These are phyloP conservation scores for Amylostereum areolatum DNA, from an alignment of 1,284 basidiomycete genomes.

Conservation along the genomic window DNA sequence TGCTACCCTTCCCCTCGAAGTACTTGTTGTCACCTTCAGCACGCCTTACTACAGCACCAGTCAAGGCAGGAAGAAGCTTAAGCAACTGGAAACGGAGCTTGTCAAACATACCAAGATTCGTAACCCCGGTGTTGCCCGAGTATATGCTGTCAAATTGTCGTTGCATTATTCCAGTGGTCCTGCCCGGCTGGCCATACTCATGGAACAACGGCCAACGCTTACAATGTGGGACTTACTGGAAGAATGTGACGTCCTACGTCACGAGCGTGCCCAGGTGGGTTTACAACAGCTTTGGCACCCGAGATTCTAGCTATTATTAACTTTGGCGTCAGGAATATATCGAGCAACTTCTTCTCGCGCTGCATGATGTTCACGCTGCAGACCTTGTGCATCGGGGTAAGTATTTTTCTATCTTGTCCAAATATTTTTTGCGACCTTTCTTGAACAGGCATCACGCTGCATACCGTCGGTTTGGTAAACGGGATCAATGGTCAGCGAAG, in stretches of 20 bases:
- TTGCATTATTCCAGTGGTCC: constrained; percentile 40
- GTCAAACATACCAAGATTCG: constrained; percentile 50
- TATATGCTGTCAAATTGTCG: constrained; percentile 60
- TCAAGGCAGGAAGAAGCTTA: constrained; percentile 66
- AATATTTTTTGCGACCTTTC: constrained; percentile 2
- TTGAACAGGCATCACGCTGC: constrained; percentile 44
- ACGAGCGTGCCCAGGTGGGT: constrained; percentile 58
- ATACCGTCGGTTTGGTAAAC: constrained; percentile 53
- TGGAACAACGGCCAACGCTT: constrained; percentile 57
- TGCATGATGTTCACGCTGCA: constrained; percentile 56
- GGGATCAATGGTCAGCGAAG: constrained; percentile 36
- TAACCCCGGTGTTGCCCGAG: constrained; percentile 54
- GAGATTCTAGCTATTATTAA: background rate
- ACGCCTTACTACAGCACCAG: constrained; percentile 59
- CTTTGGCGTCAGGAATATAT: constrained; percentile 56
- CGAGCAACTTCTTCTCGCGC: constrained; percentile 57
- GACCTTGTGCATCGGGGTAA: constrained; percentile 65
- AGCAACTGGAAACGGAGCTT: constrained; percentile 59
- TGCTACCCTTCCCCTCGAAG: constrained; percentile 52
- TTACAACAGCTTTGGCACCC: background rate
- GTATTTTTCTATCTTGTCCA: background rate
- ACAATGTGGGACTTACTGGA: constrained; percentile 64
- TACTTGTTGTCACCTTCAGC: constrained; percentile 59
- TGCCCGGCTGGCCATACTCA: constrained; percentile 55
- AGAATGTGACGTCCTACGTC: constrained; percentile 58